These are phyloP conservation scores for Emergomyces orientalis DNA, from an alignment of 2,329 filamentous ascomycete genomes.

Conservation along the genomic window DNA sequence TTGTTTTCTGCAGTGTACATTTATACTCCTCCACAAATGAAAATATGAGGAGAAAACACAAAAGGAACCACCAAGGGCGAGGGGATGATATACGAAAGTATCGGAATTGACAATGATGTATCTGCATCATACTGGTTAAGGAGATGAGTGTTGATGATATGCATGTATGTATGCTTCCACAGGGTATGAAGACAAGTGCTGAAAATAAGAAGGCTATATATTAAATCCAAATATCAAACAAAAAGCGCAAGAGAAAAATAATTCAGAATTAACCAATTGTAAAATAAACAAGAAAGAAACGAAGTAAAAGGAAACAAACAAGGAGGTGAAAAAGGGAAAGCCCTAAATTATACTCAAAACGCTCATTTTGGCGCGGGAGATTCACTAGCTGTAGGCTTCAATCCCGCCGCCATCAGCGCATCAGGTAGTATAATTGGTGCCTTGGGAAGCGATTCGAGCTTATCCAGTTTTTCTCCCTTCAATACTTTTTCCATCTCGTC, in stretches of 20 bases:
- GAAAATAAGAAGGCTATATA: background rate
- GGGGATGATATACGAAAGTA: background rate
- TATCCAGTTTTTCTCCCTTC: slow-evolving; percentile 70
- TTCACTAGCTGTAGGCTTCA: slow-evolving; percentile 16
- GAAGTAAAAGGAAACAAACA: background rate
- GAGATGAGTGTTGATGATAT: background rate
- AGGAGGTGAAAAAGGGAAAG: background rate
- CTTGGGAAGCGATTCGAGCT: slow-evolving; percentile 45
- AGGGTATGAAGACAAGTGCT: background rate
- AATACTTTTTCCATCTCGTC: slow-evolving; percentile 88
- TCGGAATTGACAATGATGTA: background rate
- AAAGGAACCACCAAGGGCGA: background rate
- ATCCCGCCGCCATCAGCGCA: slow-evolving; percentile 23
- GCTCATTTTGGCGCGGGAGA: slow-evolving; percentile 19
- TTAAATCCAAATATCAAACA: background rate
- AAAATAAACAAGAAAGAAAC: background rate
- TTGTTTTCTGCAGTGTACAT: background rate
- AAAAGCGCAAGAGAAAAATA: background rate
- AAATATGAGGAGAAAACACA: background rate
- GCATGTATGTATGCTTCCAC: background rate
- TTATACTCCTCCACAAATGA: background rate
- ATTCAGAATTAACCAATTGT: background rate
- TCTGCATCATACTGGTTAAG: background rate
- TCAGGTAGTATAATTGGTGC: slow-evolving; percentile 60
- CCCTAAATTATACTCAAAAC: background rate